Evolutionary conservation across 768 basidiomycete genomes (phyloP).

Genomic region (Fistulinella prunicolor): DNA sequence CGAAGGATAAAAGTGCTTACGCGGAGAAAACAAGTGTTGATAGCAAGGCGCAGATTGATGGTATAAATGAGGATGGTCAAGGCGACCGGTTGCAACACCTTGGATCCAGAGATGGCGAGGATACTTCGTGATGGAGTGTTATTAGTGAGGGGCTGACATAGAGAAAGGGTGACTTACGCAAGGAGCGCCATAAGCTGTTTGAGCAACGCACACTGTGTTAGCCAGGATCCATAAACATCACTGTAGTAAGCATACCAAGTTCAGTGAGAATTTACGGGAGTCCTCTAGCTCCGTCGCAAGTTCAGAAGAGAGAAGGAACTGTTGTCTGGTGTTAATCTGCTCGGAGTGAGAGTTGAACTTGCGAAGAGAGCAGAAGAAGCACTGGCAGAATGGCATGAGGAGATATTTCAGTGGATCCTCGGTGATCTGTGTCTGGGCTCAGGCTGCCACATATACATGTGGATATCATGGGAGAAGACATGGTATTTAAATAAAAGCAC

Average conservation of each 20-base stretch:
- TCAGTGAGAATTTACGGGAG: conserved; percentile 14
- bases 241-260: conserved; percentile 7
- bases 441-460: too few relatives aligned
- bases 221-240: too few relatives aligned
- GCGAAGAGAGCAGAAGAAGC: not conserved
- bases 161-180: conserved; percentile 8
- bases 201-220: not conserved
- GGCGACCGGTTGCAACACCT: conserved; percentile 1
- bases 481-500: too few relatives aligned
- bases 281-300: conserved; percentile 11
- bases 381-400: conserved; percentile 6
- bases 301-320: not conserved
- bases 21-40: conserved; percentile 3
- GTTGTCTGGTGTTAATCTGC: not conserved
- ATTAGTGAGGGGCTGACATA: not conserved
- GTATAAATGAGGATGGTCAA: conserved; percentile 19
- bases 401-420: too few relatives aligned
- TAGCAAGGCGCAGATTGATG: conserved; percentile 13
- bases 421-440: too few relatives aligned
- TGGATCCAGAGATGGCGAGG: not conserved
- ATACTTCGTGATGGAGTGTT: not conserved
- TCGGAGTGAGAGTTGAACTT: not conserved
- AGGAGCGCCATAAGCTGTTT: conserved; percentile 17
- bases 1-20: not conserved
- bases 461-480: too few relatives aligned